Conservation (phyloP, 2,329 filamentous ascomycete species). For the Fusarium mexicanum region DNA sequence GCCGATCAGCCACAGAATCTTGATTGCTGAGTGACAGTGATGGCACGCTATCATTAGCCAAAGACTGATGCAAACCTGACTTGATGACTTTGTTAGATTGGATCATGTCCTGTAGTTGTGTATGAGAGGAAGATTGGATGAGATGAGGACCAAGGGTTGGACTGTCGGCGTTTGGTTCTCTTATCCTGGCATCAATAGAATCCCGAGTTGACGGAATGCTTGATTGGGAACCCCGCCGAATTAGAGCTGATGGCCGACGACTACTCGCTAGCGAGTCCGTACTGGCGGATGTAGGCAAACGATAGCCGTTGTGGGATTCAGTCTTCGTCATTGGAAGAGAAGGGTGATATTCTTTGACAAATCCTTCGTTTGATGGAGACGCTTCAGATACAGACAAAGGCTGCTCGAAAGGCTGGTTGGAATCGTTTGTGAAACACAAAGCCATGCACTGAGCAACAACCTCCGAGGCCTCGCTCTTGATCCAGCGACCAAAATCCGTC, state of each 20-base stretch:
- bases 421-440: slow-evolving; percentile 58
- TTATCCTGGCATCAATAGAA: slow-evolving; percentile 45
- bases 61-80: slow-evolving; percentile 63
- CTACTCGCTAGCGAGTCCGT: slow-evolving; percentile 55
- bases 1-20: slow-evolving; percentile 56
- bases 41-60: slow-evolving; percentile 67
- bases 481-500: slow-evolving; percentile 78
- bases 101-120: slow-evolving; percentile 68
- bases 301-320: slow-evolving; percentile 57
- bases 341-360: slow-evolving; percentile 47
- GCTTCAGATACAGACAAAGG: slow-evolving; percentile 33
- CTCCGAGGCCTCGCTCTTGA: slow-evolving; percentile 81
- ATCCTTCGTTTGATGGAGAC: slow-evolving; percentile 43
- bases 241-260: slow-evolving; percentile 49
- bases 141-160: slow-evolving; percentile 68
- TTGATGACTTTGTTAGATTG: slow-evolving; percentile 68
- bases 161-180: slow-evolving; percentile 62
- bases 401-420: slow-evolving; percentile 39
- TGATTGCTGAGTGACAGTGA: slow-evolving; percentile 63
- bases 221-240: slow-evolving; percentile 58
- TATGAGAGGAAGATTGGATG: slow-evolving; percentile 59
- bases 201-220: slow-evolving; percentile 61
- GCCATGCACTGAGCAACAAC: slow-evolving; percentile 83
- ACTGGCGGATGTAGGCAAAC: slow-evolving; percentile 63
- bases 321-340: slow-evolving; percentile 52